These are phyloP conservation scores for Macrolepiota albuminosa DNA, from an alignment of 768 basidiomycete species.

Conservation along the genomic window DNA sequence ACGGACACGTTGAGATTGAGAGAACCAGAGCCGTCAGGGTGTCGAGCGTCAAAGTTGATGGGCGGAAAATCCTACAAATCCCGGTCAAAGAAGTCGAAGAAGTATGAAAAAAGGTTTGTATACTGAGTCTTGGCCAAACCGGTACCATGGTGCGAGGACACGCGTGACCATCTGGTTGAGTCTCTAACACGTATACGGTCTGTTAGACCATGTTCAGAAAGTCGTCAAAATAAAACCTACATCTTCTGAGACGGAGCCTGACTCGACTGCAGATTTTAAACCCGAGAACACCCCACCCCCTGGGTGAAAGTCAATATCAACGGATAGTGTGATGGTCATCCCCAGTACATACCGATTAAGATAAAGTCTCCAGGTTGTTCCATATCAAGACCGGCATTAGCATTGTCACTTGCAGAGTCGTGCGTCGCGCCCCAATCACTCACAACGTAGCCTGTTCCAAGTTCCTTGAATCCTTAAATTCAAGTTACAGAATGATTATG, in stretches of 20 bases:
- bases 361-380: constrained; percentile 48
- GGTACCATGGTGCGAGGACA: constrained; percentile 42
- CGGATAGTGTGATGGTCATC: neutral
- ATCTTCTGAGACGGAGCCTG: constrained; percentile 26
- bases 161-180: constrained; percentile 43
- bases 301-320: constrained; percentile 6
- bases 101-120: too few relatives aligned
- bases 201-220: neutral
- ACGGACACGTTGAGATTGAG: constrained; percentile 40
- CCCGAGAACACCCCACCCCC: constrained; percentile 27
- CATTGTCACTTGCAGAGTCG: constrained; percentile 40
- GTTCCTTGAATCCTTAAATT: neutral
- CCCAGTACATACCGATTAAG: constrained; percentile 29
- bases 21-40: constrained; percentile 39
- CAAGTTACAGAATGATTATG: neutral
- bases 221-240: constrained; percentile 14
- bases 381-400: constrained; percentile 46
- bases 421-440: constrained; percentile 52
- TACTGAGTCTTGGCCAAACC: constrained; percentile 45
- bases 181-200: constrained; percentile 20
- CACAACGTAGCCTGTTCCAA: constrained; percentile 36
- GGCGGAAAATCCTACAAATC: constrained; percentile 35
- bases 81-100: neutral
- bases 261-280: constrained; percentile 30
- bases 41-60: constrained; percentile 42